A percentile compares a stretch with the other conserved stretches of the same genome.
Evolutionary conservation across 2,329 filamentous ascomycete species (phyloP).

Genomic region (Xylariaceae sp.): DNA sequence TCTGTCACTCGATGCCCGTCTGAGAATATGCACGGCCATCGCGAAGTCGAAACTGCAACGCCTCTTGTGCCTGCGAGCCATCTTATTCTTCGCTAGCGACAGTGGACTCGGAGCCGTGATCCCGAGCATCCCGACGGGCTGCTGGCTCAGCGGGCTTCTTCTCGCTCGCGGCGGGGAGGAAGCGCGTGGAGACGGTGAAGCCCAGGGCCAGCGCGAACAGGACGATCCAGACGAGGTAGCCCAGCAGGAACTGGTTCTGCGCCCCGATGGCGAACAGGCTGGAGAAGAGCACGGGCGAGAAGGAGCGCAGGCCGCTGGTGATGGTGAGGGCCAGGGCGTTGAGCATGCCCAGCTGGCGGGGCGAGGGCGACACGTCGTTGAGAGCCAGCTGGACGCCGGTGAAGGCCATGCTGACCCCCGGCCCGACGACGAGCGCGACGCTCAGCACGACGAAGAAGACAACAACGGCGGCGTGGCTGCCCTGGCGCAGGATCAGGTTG

Average conservation of each 20-base stretch:
- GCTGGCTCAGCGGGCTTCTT: conserved; percentile 13
- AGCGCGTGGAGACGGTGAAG: conserved; percentile 24
- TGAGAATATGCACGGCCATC: no score
- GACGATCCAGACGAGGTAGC: conserved; percentile 60
- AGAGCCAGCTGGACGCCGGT: conserved; percentile 65
- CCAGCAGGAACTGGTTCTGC: conserved; percentile 50
- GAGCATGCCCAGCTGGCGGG: conserved; percentile 58
- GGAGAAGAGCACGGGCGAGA: conserved; percentile 59
- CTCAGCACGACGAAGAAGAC: conserved; percentile 51
- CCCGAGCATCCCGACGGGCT: no score
- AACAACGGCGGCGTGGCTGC: conserved; percentile 25
- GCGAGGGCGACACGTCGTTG: conserved; percentile 64
- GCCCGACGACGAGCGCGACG: conserved; percentile 43
- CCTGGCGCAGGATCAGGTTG: conserved; percentile 47
- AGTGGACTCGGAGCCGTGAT: background rate
- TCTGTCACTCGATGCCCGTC: no score
- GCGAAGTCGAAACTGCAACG: no score
- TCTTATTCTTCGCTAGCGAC: no score
- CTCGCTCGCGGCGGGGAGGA: conserved; percentile 27
- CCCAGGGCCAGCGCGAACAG: conserved; percentile 32
- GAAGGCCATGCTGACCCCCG: conserved; percentile 60
- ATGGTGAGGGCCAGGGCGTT: conserved; percentile 62
- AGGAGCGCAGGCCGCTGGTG: conserved; percentile 52
- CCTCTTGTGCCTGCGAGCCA: no score
- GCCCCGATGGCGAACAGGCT: conserved; percentile 63